Evolutionary conservation across 139 green algal genomes (phyloP).

Genomic region (Closterium sp.): DNA sequence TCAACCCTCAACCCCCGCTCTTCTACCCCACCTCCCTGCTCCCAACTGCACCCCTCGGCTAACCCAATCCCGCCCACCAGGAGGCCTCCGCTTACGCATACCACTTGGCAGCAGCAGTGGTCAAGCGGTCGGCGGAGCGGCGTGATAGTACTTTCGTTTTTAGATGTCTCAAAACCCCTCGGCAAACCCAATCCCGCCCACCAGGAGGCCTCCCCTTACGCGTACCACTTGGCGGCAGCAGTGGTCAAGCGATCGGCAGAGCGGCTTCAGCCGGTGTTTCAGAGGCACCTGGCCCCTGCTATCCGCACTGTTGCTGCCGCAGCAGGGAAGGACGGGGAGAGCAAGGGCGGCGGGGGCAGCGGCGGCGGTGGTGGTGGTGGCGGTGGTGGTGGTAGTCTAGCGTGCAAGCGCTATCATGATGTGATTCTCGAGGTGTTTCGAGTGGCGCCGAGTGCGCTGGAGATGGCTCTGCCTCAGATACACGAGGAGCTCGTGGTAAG

Average conservation of each 20-base stretch:
- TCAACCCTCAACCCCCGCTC: no score
- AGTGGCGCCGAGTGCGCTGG: slow-evolving; percentile 63
- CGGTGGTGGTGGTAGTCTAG: slow-evolving; percentile 7
- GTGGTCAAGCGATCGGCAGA: slow-evolving; percentile 61
- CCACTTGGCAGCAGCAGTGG: not conserved
- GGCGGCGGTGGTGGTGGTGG: not conserved
- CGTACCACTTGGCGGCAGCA: slow-evolving; percentile 45
- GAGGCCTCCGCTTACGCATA: not conserved
- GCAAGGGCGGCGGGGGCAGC: not conserved
- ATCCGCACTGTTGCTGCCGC: slow-evolving; percentile 21
- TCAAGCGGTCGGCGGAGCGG: no score
- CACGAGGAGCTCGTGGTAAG: slow-evolving; percentile 57
- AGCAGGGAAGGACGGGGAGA: not conserved
- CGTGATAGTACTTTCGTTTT: no score
- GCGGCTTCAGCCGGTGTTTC: slow-evolving; percentile 59
- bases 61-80: no score
- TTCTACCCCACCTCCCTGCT: no score
- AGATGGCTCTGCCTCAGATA: slow-evolving; percentile 70
- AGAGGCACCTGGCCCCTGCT: slow-evolving; percentile 57
- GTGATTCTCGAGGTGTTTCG: slow-evolving; percentile 67
- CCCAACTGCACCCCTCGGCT: no score
- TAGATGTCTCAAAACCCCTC: no score
- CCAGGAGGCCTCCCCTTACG: slow-evolving; percentile 48
- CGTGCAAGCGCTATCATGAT: slow-evolving; percentile 55
- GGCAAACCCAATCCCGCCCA: not conserved